Percentiles rank a stretch among this genome's conserved stretches.
phyloP scores from a whole-genome alignment of 768 basidiomycete genomes.

The Trametes punicea region DNA sequence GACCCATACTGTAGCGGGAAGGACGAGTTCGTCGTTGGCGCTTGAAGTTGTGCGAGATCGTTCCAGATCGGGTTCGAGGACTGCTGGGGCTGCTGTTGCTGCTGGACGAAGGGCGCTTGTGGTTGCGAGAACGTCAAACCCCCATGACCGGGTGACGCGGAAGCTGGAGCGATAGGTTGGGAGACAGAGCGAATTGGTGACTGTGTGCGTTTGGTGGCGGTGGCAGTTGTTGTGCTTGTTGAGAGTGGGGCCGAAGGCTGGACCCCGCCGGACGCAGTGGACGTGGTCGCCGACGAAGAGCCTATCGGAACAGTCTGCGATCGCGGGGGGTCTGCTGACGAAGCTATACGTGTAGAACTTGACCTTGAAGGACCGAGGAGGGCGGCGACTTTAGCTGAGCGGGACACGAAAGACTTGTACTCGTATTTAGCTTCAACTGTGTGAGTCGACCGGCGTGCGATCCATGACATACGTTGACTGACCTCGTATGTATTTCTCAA shows the following conservation, averaged over 20 bases:
- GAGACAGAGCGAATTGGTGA: conserved; percentile 32
- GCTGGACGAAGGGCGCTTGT: background rate
- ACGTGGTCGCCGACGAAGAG: conserved; percentile 8
- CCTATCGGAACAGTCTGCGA: conserved; percentile 24
- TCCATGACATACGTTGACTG: conserved; percentile 28
- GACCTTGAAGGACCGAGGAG: conserved; percentile 33
- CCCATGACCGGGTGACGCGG: conserved; percentile 1
- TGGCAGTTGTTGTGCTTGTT: background rate
- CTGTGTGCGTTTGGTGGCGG: background rate
- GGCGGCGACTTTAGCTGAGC: conserved; percentile 28
- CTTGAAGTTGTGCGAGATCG: conserved; percentile 26
- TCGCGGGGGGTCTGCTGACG: conserved; percentile 14
- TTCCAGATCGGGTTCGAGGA: conserved; percentile 21
- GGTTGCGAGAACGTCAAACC: background rate
- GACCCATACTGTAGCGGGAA: conserved; percentile 26
- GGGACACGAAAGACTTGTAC: conserved; percentile 61
- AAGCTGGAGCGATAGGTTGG: conserved; percentile 31
- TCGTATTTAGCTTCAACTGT: conserved; percentile 69
- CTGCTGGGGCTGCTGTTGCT: conserved; percentile 8
- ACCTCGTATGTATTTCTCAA: conserved; percentile 90
- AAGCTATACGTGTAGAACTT: conserved; percentile 17
- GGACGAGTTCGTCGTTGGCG: conserved; percentile 21
- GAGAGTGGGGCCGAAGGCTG: background rate
- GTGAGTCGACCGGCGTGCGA: background rate
- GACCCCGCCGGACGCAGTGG: background rate